These are phyloP conservation scores for Sporothrix mexicana DNA, from an alignment of 2,329 filamentous ascomycete species.

Conservation along the genomic window DNA sequence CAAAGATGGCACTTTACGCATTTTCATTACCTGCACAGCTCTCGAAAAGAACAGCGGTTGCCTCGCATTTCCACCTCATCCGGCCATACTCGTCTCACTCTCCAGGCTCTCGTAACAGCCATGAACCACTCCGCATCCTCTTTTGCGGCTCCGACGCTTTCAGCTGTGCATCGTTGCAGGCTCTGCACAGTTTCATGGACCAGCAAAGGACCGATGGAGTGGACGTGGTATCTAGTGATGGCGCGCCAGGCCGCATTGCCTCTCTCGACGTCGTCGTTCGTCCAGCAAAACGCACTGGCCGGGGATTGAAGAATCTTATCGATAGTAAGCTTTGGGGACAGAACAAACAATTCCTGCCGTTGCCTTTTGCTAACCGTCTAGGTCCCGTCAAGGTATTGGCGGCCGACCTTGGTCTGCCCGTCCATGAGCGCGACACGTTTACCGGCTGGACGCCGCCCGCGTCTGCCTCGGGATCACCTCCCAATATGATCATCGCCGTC, in stretches of 20 bases:
- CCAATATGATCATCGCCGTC: slow-evolving; percentile 86
- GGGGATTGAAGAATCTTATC: slow-evolving; percentile 71
- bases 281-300: slow-evolving; percentile 76
- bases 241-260: slow-evolving; percentile 60
- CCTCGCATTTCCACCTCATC: not conserved
- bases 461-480: slow-evolving; percentile 43
- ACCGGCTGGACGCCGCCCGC: slow-evolving; percentile 61
- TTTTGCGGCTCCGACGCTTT: slow-evolving; percentile 96
- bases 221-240: not conserved
- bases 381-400: slow-evolving; percentile 74
- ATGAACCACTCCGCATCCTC: slow-evolving; percentile 75
- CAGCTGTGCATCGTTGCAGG: slow-evolving; percentile 76
- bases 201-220: not conserved
- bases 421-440: slow-evolving; percentile 83
- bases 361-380: not conserved
- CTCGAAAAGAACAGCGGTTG: no score
- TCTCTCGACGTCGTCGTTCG: slow-evolving; percentile 87
- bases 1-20: not conserved
- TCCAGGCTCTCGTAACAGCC: no score
- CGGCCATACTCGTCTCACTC: not conserved
- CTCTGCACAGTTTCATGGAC: slow-evolving; percentile 64
- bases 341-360: no score
- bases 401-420: slow-evolving; percentile 63
- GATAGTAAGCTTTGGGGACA: slow-evolving; percentile 58
- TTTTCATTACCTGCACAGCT: not conserved